Conservation (phyloP, 805 yeast genomes). For the Starmera caribaea region DNA sequence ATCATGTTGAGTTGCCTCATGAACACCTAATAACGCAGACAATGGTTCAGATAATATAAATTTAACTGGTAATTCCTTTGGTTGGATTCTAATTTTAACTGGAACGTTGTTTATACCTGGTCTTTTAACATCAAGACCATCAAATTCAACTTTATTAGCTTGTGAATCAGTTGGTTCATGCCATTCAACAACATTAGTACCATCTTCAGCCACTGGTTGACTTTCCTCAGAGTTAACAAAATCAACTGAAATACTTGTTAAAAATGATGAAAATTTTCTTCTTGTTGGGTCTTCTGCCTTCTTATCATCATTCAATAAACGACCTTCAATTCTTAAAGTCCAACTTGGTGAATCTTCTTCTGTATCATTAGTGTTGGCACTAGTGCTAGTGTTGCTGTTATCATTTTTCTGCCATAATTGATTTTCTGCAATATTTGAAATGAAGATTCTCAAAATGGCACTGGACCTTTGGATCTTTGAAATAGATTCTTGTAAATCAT, state of each 20-base stretch:
- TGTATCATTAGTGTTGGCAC: constrained; percentile 6
- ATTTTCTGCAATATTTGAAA: constrained; percentile 73
- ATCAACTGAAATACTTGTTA: constrained; percentile 81
- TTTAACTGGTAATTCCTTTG: constrained; percentile 64
- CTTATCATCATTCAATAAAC: constrained; percentile 45
- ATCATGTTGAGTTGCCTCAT: constrained; percentile 80
- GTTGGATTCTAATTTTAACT: constrained; percentile 69
- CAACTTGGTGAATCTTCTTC: constrained; percentile 42
- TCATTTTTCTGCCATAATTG: constrained; percentile 73
- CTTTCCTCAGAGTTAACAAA: constrained; percentile 25
- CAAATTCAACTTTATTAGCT: constrained; percentile 48
- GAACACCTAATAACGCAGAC: constrained; percentile 61
- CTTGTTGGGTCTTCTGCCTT: constrained; percentile 35
- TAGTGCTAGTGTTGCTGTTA: constrained; percentile 2
- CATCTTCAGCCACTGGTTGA: constrained; percentile 9
- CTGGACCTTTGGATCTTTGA: constrained; percentile 35
- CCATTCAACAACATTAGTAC: constrained; percentile 69
- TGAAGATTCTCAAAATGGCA: constrained; percentile 64
- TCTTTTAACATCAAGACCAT: constrained; percentile 83
- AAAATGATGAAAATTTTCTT: constrained; percentile 65
- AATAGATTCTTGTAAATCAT: constrained; percentile 71
- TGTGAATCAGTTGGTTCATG: constrained; percentile 47
- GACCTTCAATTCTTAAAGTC: constrained; percentile 87
- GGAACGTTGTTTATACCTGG: constrained; percentile 57
- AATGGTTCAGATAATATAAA: constrained; percentile 57